Conservation (phyloP, 371 early-diverging fungal genomes). For the Mortierella sp. region DNA sequence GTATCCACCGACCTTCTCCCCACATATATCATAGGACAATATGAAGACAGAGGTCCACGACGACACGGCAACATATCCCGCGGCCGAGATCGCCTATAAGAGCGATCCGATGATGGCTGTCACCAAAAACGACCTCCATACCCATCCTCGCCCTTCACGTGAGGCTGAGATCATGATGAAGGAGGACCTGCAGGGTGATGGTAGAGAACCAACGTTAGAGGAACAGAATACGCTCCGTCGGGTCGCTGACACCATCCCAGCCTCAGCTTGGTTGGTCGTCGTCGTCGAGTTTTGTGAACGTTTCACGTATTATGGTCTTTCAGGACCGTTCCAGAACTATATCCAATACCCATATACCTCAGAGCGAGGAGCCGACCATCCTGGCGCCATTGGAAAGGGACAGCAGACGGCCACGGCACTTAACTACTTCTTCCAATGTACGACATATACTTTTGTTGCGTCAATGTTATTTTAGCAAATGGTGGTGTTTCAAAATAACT, state of each 20-base stretch:
- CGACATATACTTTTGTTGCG: not conserved
- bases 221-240: constrained; percentile 36
- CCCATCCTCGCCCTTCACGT: not conserved
- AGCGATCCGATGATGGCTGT: constrained; percentile 36
- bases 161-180: constrained; percentile 4
- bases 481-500: too few relatives aligned
- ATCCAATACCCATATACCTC: constrained; percentile 51
- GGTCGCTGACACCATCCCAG: constrained; percentile 58
- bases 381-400: constrained; percentile 70
- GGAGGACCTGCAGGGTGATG: constrained; percentile 16
- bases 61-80: constrained; percentile 8
- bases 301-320: constrained; percentile 74
- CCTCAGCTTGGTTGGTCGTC: constrained; percentile 64
- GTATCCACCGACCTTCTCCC: too few relatives aligned
- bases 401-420: constrained; percentile 75
- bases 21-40: too few relatives aligned
- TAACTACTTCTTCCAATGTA: constrained; percentile 79
- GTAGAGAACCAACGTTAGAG: constrained; percentile 33
- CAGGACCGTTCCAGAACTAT: constrained; percentile 57
- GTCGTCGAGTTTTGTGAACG: constrained; percentile 74
- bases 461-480: too few relatives aligned
- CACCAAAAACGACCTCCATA: constrained; percentile 2
- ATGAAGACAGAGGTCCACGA: constrained; percentile 32
- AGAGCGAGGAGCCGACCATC: constrained; percentile 31
- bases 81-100: constrained; percentile 39